Percentiles rank a stretch among this genome's conserved stretches.
Conservation (phyloP, 2,329 filamentous ascomycete species). For the Hypoxylon sp. region DNA sequence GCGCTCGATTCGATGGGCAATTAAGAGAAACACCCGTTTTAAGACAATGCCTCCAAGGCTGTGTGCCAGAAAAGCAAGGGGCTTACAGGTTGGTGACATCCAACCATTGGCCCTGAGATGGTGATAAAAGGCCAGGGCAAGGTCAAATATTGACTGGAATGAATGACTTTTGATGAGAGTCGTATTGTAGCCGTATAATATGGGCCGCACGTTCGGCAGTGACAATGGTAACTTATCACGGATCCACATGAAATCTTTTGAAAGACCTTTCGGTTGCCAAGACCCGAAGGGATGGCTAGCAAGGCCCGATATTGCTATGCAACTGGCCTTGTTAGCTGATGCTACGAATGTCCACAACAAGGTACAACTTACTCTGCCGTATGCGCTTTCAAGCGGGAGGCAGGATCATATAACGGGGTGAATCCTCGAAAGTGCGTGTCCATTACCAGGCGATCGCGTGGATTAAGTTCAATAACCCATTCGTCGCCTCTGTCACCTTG, state of each 20-base stretch:
- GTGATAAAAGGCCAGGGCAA: conserved; percentile 35
- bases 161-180: conserved; percentile 41
- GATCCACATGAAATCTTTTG: conserved; percentile 47
- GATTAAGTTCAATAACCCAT: conserved; percentile 17
- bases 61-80: conserved; percentile 46
- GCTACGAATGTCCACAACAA: neutral
- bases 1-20: conserved; percentile 28
- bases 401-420: conserved; percentile 25
- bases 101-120: conserved; percentile 39
- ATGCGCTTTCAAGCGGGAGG: neutral
- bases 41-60: conserved; percentile 48
- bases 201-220: conserved; percentile 35
- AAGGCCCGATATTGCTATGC: conserved; percentile 44
- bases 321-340: conserved; percentile 29
- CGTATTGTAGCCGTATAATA: conserved; percentile 47
- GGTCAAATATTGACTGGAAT: conserved; percentile 42
- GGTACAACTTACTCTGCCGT: conserved; percentile 16
- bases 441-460: conserved; percentile 13
- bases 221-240: conserved; percentile 42
- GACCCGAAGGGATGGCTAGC: conserved; percentile 44
- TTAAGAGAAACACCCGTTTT: conserved; percentile 43
- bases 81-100: conserved; percentile 34
- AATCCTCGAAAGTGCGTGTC: conserved; percentile 26
- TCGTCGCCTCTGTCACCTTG: conserved; percentile 9
- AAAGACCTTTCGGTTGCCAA: conserved; percentile 40